Conservation (phyloP, 148 eudicot genomes). For the Nepenthes gracilis region DNA sequence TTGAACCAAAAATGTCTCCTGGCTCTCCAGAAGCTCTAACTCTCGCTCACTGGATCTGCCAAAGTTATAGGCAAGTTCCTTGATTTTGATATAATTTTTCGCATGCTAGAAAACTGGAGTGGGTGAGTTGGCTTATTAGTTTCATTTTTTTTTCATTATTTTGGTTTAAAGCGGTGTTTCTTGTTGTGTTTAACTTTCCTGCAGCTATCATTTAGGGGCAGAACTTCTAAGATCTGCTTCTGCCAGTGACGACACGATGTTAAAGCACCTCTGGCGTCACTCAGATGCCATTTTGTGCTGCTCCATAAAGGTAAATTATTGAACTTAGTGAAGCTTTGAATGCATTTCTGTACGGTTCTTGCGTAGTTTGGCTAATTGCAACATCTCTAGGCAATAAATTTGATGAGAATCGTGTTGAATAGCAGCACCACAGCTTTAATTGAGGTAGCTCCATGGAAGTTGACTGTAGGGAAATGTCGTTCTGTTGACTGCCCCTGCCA, state of each 20-base stretch:
- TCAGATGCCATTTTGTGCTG: slow-evolving; percentile 94
- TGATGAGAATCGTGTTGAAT: no score
- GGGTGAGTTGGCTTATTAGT: not conserved
- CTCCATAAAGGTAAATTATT: slow-evolving; percentile 60
- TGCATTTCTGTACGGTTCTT: no score
- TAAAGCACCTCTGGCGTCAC: slow-evolving; percentile 92
- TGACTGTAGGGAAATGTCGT: no score
- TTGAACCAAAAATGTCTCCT: slow-evolving; percentile 64
- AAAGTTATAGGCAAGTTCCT: slow-evolving; percentile 62
- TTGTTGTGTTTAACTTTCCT: slow-evolving; percentile 4
- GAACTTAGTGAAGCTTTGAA: no score
- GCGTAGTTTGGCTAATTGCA: no score
- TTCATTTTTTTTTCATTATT: not conserved
- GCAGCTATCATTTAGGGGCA: slow-evolving; percentile 67
- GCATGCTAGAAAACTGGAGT: not conserved
- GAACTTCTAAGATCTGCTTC: slow-evolving; percentile 56
- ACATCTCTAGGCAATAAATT: no score
- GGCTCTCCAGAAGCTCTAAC: slow-evolving; percentile 86
- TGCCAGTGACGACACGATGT: slow-evolving; percentile 40
- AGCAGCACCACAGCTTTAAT: no score
- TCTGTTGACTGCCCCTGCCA: no score
- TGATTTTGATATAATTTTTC: not conserved
- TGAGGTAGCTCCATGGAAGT: no score
- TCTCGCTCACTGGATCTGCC: slow-evolving; percentile 88
- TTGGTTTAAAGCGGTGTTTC: not conserved